A percentile compares a stretch with the other conserved stretches of the same genome.
Conservation (phyloP, 805 yeast genomes). For the Wickerhamiella alocasiicola region DNA sequence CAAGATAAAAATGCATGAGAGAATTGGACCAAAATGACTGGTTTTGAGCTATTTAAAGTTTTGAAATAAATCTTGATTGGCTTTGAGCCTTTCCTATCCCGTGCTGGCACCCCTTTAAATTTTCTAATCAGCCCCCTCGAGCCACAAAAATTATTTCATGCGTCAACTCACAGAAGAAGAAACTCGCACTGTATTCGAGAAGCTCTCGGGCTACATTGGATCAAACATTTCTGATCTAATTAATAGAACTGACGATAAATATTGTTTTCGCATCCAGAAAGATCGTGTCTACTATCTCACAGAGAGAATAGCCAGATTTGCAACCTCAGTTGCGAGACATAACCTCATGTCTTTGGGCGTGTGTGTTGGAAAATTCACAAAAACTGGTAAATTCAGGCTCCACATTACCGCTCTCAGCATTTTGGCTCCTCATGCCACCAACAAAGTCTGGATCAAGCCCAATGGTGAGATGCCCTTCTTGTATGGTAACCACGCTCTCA, state of each 20-base stretch:
- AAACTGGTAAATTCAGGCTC: constrained; percentile 89
- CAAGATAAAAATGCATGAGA: no score
- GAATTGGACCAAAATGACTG: no score
- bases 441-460: constrained; percentile 89
- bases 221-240: constrained; percentile 80
- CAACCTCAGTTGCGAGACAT: constrained; percentile 80
- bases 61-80: background rate
- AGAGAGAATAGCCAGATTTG: constrained; percentile 69
- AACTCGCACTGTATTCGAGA: constrained; percentile 89
- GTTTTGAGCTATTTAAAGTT: no score
- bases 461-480: constrained; percentile 98
- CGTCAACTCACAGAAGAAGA: constrained; percentile 95
- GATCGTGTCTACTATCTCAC: constrained; percentile 87
- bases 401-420: constrained; percentile 85
- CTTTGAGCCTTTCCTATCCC: background rate
- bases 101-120: background rate
- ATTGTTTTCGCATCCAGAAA: constrained; percentile 89
- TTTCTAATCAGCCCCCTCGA: background rate
- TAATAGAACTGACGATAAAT: constrained; percentile 72
- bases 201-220: constrained; percentile 93
- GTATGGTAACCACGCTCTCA: constrained; percentile 90
- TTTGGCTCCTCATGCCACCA: constrained; percentile 77
- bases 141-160: no score
- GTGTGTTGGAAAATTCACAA: constrained; percentile 93
- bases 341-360: constrained; percentile 86